Conservation (phyloP, 371 early-diverging fungal genomes). For the Mortierella sp. region DNA sequence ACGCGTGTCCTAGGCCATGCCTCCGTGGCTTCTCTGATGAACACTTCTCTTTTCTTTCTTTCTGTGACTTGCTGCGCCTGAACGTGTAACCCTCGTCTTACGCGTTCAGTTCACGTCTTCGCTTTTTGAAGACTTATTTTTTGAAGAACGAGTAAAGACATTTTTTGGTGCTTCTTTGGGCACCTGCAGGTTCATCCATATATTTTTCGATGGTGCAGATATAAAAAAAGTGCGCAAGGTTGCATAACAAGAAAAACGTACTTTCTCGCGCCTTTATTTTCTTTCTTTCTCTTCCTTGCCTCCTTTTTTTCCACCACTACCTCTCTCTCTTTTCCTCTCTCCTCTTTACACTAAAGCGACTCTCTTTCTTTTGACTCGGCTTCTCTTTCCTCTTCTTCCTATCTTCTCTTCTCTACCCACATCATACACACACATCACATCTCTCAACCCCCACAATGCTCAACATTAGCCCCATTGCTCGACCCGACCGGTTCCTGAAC, state of each 20-base stretch:
- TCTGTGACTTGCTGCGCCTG: neutral
- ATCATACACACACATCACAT: neutral
- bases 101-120: neutral
- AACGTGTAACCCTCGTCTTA: neutral
- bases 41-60: too few relatives aligned
- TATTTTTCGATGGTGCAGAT: too few relatives aligned
- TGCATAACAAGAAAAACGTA: neutral
- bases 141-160: too few relatives aligned
- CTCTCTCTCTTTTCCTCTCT: neutral
- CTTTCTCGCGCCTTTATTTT: neutral
- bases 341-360: neutral
- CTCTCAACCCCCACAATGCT: slow-evolving; percentile 19
- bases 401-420: neutral
- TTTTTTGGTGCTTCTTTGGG: too few relatives aligned
- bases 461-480: slow-evolving; percentile 27
- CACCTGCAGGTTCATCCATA: too few relatives aligned
- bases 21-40: too few relatives aligned
- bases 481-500: slow-evolving; percentile 36
- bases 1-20: neutral
- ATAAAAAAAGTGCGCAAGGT: neutral
- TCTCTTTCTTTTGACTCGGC: neutral
- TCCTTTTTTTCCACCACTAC: neutral
- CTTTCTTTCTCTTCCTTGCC: too few relatives aligned
- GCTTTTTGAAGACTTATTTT: too few relatives aligned
- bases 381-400: neutral